These are phyloP conservation scores for Rhizopogon rudus DNA, from an alignment of 768 basidiomycete genomes.

Conservation along the genomic window DNA sequence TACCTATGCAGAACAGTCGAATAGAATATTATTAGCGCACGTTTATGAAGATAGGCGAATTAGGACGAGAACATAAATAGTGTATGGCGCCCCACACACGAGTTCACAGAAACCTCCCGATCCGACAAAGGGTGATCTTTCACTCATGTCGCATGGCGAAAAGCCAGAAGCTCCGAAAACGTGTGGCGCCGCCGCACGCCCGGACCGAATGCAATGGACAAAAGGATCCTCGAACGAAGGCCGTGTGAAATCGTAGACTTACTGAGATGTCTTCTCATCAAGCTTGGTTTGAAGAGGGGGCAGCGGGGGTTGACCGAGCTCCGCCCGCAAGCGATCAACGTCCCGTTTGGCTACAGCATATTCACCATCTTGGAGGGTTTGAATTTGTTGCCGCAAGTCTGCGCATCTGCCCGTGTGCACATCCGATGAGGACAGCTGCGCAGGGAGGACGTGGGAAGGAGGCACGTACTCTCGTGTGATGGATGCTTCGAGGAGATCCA, in stretches of 20 bases:
- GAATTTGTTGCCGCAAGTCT: slow-evolving; percentile 66
- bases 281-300: slow-evolving; percentile 68
- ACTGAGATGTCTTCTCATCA: slow-evolving; percentile 62
- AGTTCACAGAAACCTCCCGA: not conserved
- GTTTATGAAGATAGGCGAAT: not conserved
- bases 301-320: slow-evolving; percentile 71
- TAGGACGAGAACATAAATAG: not conserved
- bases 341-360: slow-evolving; percentile 71
- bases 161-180: not conserved
- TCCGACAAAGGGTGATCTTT: not conserved
- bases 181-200: not conserved
- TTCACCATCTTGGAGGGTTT: slow-evolving; percentile 65
- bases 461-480: slow-evolving; percentile 62
- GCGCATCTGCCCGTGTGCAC: slow-evolving; percentile 40
- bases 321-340: slow-evolving; percentile 69
- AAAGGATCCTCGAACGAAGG: not conserved
- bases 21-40: slow-evolving; percentile 9
- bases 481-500: slow-evolving; percentile 63
- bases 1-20: slow-evolving; percentile 34
- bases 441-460: slow-evolving; percentile 3
- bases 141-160: not conserved
- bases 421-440: not conserved
- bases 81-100: not conserved
- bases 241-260: slow-evolving; percentile 25
- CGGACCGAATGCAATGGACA: not conserved